Conservation (phyloP, 768 basidiomycete genomes). For the Coprinellus aureogranulatus region DNA sequence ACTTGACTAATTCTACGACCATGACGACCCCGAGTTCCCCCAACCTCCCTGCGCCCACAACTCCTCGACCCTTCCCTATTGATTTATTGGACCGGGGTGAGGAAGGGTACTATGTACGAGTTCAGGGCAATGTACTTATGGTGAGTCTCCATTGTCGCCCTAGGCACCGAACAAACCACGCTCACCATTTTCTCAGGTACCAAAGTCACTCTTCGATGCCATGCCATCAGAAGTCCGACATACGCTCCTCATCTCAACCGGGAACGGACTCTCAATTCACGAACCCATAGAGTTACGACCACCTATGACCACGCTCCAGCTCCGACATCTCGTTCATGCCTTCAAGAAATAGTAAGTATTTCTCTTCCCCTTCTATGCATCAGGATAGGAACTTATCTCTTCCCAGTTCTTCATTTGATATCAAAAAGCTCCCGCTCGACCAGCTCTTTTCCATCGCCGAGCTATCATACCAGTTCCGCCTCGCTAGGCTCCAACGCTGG, state of each 20-base stretch:
- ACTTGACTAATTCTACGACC: background rate
- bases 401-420: constrained; percentile 25
- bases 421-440: constrained; percentile 26
- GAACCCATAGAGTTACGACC: constrained; percentile 38
- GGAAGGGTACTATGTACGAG: constrained; percentile 11
- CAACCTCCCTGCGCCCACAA: background rate
- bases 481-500: constrained; percentile 35
- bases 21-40: background rate
- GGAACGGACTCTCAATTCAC: constrained; percentile 17
- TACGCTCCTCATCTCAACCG: constrained; percentile 8
- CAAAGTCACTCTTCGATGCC: constrained; percentile 17
- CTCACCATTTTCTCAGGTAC: constrained; percentile 11
- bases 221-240: constrained; percentile 17
- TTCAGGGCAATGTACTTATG: constrained; percentile 22
- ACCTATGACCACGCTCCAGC: constrained; percentile 33
- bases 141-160: constrained; percentile 11
- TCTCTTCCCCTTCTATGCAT: constrained; percentile 8
- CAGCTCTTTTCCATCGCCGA: constrained; percentile 38
- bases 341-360: constrained; percentile 41
- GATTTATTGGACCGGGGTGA: background rate
- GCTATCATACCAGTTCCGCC: constrained; percentile 39
- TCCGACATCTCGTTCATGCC: constrained; percentile 37
- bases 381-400: constrained; percentile 8
- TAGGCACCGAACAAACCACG: background rate
- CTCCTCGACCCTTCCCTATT: background rate